Evolutionary conservation across 306 rosid genomes (phyloP).

Genomic region (cucumber (Cucumis sativus)): Cucumber_9930_V3 NC_026659.2:4348001-4348500

Average conservation of each 20-base stretch:
- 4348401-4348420: background rate
- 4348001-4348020: background rate
- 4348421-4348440: background rate
- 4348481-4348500: background rate
- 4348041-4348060: background rate
- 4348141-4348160: conserved; percentile 86
- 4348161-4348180: conserved; percentile 92
- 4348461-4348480: background rate
- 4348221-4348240: conserved; percentile 19
- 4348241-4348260: conserved; percentile 13
- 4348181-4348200: conserved; percentile 76
- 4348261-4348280: conserved; percentile 9
- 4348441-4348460: background rate
- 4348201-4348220: conserved; percentile 72
- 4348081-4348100: background rate
- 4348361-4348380: background rate
- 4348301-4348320: background rate
- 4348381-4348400: conserved; percentile 7
- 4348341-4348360: background rate
- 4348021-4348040: background rate
- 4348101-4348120: background rate
- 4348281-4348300: background rate
- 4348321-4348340: background rate
- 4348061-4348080: background rate
- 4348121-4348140: conserved; percentile 65